phyloP scores from a whole-genome alignment of 495 filamentous ascomycete species.

The Elaphomyces granulatus region DNA sequence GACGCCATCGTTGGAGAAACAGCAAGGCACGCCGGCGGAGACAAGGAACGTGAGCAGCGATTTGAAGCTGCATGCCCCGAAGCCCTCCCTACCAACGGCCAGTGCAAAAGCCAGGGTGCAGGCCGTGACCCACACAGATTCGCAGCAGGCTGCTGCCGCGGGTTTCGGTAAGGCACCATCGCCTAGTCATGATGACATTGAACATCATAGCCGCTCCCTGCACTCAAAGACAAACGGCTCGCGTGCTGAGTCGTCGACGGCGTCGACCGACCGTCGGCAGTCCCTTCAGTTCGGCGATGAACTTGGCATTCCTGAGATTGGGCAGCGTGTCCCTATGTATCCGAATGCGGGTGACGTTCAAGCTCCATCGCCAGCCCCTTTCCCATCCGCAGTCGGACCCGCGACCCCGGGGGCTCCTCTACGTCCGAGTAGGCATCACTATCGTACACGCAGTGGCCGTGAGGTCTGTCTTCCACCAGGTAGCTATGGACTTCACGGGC shows the following conservation, averaged over 20 bases:
- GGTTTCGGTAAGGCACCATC: slow-evolving; percentile 57
- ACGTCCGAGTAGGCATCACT: slow-evolving; percentile 51
- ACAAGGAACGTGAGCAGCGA: slow-evolving; percentile 67
- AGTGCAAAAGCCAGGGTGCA: slow-evolving; percentile 70
- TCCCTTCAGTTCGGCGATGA: slow-evolving; percentile 48
- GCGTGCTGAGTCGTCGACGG: slow-evolving; percentile 39
- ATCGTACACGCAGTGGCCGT: slow-evolving; percentile 46
- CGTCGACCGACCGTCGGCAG: slow-evolving; percentile 33
- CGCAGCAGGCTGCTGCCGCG: slow-evolving; percentile 62
- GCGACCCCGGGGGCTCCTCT: slow-evolving; percentile 13
- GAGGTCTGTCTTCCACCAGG: slow-evolving; percentile 52
- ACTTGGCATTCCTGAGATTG: slow-evolving; percentile 82
- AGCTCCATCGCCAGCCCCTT: slow-evolving; percentile 75
- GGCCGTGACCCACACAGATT: slow-evolving; percentile 79
- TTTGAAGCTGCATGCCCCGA: slow-evolving; percentile 81
- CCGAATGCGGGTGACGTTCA: slow-evolving; percentile 92
- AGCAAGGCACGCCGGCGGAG: slow-evolving; percentile 40
- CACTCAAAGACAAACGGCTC: slow-evolving; percentile 31
- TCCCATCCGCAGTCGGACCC: slow-evolving; percentile 30
- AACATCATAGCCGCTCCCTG: slow-evolving; percentile 36
- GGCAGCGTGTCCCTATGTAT: slow-evolving; percentile 84
- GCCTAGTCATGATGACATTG: slow-evolving; percentile 40
- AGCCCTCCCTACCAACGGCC: slow-evolving; percentile 61
- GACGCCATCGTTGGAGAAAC: slow-evolving; percentile 16
- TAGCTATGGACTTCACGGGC: slow-evolving; percentile 78